Conservation (phyloP, 306 rosid species). For the Castanea mollissima region DNA sequence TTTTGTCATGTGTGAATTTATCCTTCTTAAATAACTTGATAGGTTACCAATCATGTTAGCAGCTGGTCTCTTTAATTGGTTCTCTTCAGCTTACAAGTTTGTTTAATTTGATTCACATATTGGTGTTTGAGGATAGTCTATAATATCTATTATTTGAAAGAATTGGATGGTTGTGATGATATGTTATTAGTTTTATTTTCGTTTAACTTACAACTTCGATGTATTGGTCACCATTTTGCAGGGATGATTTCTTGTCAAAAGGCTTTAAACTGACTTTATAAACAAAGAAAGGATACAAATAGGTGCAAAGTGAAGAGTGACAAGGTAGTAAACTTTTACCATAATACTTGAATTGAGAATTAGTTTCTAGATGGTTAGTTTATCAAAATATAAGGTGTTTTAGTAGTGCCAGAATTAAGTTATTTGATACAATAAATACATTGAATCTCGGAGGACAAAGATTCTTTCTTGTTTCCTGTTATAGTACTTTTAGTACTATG, state of each 20-base stretch:
- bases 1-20: neutral
- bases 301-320: neutral
- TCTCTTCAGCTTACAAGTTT: neutral
- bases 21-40: neutral
- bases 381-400: neutral
- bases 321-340: neutral
- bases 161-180: neutral
- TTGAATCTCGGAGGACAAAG: neutral
- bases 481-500: neutral
- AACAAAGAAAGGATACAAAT: neutral
- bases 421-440: neutral
- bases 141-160: neutral
- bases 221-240: neutral
- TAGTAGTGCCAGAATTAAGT: neutral
- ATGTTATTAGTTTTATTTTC: neutral
- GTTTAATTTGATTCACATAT: neutral
- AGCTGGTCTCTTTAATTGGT: neutral
- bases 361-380: neutral
- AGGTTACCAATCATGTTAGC: neutral
- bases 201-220: neutral
- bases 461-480: neutral
- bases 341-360: neutral
- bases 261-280: constrained; percentile 46
- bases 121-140: neutral
- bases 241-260: constrained; percentile 43